Evolutionary conservation across 2,329 filamentous ascomycete species (phyloP), one percentile per base, ranked within the genome.

Genomic region (Elsinoe fawcettii): DNA sequence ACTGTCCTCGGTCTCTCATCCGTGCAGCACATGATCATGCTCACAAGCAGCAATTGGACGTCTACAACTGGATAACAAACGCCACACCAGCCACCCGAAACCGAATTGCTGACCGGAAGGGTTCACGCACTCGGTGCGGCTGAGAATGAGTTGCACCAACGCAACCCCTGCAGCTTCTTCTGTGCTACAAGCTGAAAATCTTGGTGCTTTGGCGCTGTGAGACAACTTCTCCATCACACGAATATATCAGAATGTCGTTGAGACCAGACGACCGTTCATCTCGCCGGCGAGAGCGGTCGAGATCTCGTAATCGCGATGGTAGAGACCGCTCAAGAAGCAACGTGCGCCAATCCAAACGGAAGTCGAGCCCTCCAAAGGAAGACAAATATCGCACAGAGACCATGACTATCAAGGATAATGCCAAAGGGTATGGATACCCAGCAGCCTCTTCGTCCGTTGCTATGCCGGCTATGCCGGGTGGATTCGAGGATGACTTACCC

Each of bases 181-280:
- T 51, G 46, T 51, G 46, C 46, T 12, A 51, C 46, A 18, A 25
- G 23, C n/a, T 34, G n/a, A 25, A 51, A 25, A 16, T 34, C 18
- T n/a, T 20, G 20, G 22, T 14, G 14, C 9, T 6, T 14, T 37
- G 34, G 14, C 14, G 34, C 14, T 37, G 34, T 37, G 11, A 14
- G 34, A 30, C 11, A 37, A 5, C 5, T 37, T 37, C 34, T 3
- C 9, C 14, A 37, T 12, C 14, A 4, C 14, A 5, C 14, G 9
- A 14, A 12, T n/a, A 34, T 16, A 8, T 23, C 49, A 37, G 22
- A 18, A 56, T 56, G 54, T 56, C 54, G 22, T 36, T 56, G 39
- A 32, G 41, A 49, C 54, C 54, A 49, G 54, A 56, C 25, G 54
- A 56, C 22, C 54, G 54, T 23, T 56, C 54, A 11, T 56, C 54